A percentile compares a stretch with the other conserved stretches of the same genome.
Conservation (phyloP, 257 asterid genomes). For the Plantago ovata region DNA sequence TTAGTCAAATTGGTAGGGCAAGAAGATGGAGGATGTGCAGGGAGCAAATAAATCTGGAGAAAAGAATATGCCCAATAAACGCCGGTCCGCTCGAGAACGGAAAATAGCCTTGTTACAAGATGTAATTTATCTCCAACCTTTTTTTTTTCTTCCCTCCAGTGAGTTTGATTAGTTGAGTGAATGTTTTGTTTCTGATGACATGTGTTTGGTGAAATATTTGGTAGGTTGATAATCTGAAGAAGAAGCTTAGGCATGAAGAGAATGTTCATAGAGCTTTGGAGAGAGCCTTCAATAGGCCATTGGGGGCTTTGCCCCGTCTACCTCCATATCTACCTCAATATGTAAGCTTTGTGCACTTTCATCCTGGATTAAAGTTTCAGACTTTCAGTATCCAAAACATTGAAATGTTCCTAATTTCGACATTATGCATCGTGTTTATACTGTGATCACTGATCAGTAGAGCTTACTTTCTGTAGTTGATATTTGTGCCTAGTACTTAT, state of each 20-base stretch:
- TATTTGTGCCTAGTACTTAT: too few relatives aligned
- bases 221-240: conserved; percentile 88
- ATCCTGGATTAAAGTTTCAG: too few relatives aligned
- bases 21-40: conserved; percentile 52
- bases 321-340: conserved; percentile 90
- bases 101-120: conserved; percentile 75
- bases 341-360: conserved; percentile 40
- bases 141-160: too few relatives aligned
- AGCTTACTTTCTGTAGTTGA: too few relatives aligned
- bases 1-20: conserved; percentile 38
- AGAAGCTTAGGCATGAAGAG: conserved; percentile 81
- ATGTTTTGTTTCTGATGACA: neutral
- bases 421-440: too few relatives aligned
- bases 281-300: conserved; percentile 80
- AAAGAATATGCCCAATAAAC: conserved; percentile 31
- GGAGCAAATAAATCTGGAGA: conserved; percentile 36
- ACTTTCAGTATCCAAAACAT: too few relatives aligned
- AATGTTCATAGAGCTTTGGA: conserved; percentile 81
- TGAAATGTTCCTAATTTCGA: too few relatives aligned
- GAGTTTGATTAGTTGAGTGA: neutral
- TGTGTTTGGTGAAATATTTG: conserved; percentile 16
- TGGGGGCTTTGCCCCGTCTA: conserved; percentile 87
- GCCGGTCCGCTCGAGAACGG: conserved; percentile 51
- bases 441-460: too few relatives aligned
- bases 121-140: conserved; percentile 30